phyloP scores from a whole-genome alignment of 768 basidiomycete species.

The Amanita polypyramis region DNA sequence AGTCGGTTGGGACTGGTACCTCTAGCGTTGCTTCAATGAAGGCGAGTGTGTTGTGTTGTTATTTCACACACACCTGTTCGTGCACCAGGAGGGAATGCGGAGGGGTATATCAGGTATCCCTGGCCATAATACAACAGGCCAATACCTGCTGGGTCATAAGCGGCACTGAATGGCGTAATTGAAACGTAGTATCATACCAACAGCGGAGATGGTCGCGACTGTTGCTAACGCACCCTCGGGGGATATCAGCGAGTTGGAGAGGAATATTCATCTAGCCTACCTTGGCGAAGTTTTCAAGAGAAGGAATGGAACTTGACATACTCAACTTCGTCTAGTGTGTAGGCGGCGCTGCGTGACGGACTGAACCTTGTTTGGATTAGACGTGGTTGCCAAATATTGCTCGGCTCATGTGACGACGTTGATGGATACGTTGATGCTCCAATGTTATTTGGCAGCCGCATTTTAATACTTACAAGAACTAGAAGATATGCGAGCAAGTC shows the following conservation, averaged over 20 bases:
- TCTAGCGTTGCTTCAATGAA: conserved; percentile 28
- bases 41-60: not conserved
- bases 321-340: too few relatives aligned
- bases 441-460: too few relatives aligned
- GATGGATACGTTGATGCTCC: too few relatives aligned
- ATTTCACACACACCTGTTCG: conserved; percentile 43
- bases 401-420: too few relatives aligned
- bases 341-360: not conserved
- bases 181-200: conserved; percentile 27
- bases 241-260: not conserved
- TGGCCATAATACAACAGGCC: conserved; percentile 82
- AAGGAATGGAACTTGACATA: conserved; percentile 32
- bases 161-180: not conserved
- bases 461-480: too few relatives aligned
- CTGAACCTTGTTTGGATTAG: not conserved
- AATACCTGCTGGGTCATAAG: conserved; percentile 31
- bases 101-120: conserved; percentile 84
- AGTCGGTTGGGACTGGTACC: conserved; percentile 61
- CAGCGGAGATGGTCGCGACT: conserved; percentile 44
- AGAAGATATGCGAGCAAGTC: too few relatives aligned
- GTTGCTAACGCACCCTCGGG: conserved; percentile 43
- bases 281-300: conserved; percentile 38
- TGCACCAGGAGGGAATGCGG: conserved; percentile 70
- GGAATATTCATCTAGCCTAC: conserved; percentile 14
- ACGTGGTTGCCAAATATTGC: not conserved